Base-by-base conservation (phyloP, 768 basidiomycete species). In the Mycena galericulata region DNA sequence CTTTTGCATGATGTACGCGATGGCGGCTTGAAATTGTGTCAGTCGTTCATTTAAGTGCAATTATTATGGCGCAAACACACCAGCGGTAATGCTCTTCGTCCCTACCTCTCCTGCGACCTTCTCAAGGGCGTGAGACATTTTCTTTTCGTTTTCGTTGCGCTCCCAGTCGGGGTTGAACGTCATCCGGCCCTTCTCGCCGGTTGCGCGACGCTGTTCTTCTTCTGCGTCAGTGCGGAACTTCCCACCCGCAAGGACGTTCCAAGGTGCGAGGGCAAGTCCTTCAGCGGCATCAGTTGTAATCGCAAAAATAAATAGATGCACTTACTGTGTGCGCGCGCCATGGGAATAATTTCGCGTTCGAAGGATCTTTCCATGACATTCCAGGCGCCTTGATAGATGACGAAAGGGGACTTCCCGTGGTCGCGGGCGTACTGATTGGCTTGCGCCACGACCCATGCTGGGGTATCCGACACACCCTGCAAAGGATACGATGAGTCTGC, bases 1-100 rank as follows among this genome's bases (percentile, higher is more conserved):
- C 34, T 85, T 86, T 49, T 83, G 82, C 77, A 86, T 77, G 38
- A 86, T 72, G 49, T 84, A 84, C 18, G 82, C 81, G 63, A 86
- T 81, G 12, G 84, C 85, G 12, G 85, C 83, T 69, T 17, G 47
- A 15, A n/a, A 10, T 22, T 46, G 20, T 2, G 30, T 47, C 45
- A 36, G 45, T 15, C 17, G 15, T 32, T 6, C 3, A 15, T n/a
- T n/a, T n/a, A 50, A 50, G 15, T 14, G 4, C n/a, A 32, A 20
- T n/a, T n/a, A n/a, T n/a, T n/a, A n/a, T n/a, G n/a, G 34, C 34
- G 34, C 14, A 41, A 20, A 32, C 29, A 30, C 30, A 81, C 81
- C 79, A 7, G 81, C 74, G 8, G 77, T 76, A 70, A 83, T 77
- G 47, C 68, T 75, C 73, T 79, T 75, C 9, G 75, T 75, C 12